Evolutionary conservation across 1,284 basidiomycete species (phyloP), one percentile per base, ranked within the genome.

Genomic region (Boletus calvinii): DNA sequence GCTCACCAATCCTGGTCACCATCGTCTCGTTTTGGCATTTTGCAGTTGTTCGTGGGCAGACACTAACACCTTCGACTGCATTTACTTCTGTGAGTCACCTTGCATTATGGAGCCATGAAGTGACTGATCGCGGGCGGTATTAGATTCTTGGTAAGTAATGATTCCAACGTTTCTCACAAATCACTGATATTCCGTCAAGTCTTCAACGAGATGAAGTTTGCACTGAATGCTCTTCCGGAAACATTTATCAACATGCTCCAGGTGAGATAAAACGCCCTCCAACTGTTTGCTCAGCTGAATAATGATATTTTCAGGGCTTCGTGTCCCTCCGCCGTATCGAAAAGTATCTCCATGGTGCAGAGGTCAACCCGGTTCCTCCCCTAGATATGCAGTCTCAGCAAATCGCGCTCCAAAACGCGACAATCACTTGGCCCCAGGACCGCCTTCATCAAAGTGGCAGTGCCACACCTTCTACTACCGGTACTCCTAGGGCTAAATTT

Each of bases 251-350:
- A 91, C 62, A 80, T 91, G 72, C 77, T 94, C 10, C 91, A 92
- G 72, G 85, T 84, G 53, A 45, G 69, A 57, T 37, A 11, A 43
- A 29, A 5, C 6, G 4, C 12, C 1, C 4, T 1, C 12, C 39
- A 20, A 37, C 42, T 29, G 24, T 13, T 29, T 8, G 34, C 12
- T 29, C 24, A 45, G 29, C 22, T 48, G 32, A 57, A 50, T 29
- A 53, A 18, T 41, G 2, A 35, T 37, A 0, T 36, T 32, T 62
- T n/a, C 59, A 92, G 79, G 80, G 84, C 49, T 79, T 92, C 49
- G 91, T 96, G 20, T 95, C 92, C 3, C 77, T 95, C 42, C 83
- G 90, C 13, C 90, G 94, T 45, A 95, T 97, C 57, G 92, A 96
- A 67, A 94, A 92, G 66, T 96, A 93, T 68, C 79, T 94, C 35